Evolutionary conservation across 352 stramenopile species (phyloP).

Genomic region (Globisporangium nodosum): DNA sequence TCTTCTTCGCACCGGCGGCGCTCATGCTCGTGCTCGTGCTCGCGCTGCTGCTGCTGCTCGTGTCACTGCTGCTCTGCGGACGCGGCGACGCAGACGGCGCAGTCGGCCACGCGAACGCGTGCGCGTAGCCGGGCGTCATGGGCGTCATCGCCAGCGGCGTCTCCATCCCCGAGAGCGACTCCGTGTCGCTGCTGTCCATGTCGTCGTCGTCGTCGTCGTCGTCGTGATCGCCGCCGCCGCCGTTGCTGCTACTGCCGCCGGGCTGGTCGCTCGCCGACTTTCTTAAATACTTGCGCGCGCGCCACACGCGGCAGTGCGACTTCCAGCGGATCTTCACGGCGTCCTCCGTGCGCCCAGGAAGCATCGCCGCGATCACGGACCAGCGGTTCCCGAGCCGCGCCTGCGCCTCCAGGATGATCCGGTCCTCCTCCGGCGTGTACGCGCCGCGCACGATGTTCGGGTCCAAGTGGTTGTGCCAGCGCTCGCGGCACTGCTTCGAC

Average conservation of each 20-base stretch:
- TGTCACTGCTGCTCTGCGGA: neutral
- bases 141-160: constrained; percentile 15
- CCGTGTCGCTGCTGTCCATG: constrained; percentile 7
- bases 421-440: constrained; percentile 87
- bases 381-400: constrained; percentile 83
- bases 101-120: constrained; percentile 12
- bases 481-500: constrained; percentile 88
- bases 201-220: neutral
- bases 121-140: constrained; percentile 12
- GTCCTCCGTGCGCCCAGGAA: constrained; percentile 86
- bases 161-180: constrained; percentile 17
- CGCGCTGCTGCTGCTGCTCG: neutral
- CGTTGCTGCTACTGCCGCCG: neutral
- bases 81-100: neutral
- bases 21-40: neutral
- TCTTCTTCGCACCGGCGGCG: neutral
- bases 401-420: constrained; percentile 84
- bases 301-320: constrained; percentile 80
- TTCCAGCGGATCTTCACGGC: constrained; percentile 93
- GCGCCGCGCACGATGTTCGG: constrained; percentile 84
- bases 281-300: constrained; percentile 75
- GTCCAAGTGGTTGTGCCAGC: constrained; percentile 89
- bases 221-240: neutral
- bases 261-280: constrained; percentile 29
- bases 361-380: constrained; percentile 87